These are phyloP conservation scores for Globisporangium cederbergense DNA, from an alignment of 352 stramenopile genomes.

Conservation along the genomic window DNA sequence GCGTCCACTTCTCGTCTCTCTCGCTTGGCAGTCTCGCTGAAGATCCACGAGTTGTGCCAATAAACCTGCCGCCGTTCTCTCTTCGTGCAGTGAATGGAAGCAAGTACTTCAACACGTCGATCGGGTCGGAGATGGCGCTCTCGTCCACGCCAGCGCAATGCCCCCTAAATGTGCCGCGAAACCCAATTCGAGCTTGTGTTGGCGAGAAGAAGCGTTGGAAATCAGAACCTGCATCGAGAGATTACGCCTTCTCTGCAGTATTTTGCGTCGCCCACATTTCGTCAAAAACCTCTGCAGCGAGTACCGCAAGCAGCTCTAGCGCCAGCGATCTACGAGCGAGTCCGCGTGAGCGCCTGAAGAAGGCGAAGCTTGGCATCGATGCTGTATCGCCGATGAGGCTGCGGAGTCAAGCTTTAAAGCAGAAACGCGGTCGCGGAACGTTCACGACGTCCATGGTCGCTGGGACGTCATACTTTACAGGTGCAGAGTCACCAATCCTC, in stretches of 20 bases:
- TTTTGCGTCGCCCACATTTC: slow-evolving; percentile 7
- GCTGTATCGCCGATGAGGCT: not conserved
- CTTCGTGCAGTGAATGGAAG: slow-evolving; percentile 3
- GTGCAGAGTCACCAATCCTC: not conserved
- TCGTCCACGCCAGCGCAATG: slow-evolving; percentile 7
- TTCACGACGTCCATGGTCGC: slow-evolving; percentile 10
- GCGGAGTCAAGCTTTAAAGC: not conserved
- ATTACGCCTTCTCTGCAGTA: not conserved
- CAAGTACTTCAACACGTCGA: slow-evolving; percentile 1
- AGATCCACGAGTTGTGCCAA: not conserved
- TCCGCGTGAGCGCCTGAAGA: not conserved
- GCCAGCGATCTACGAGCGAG: not conserved
- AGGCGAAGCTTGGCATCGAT: not conserved
- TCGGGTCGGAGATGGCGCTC: slow-evolving; percentile 12
- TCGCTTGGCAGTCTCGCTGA: not conserved
- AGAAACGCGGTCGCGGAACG: slow-evolving; percentile 5
- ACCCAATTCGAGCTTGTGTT: not conserved
- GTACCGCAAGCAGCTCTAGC: not conserved
- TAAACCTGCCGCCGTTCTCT: not conserved
- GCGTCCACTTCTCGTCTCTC: not conserved
- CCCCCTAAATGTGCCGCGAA: not conserved
- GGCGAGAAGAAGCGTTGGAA: not conserved
- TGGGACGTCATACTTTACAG: not conserved
- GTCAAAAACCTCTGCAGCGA: not conserved
- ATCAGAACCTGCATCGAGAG: not conserved